Base-by-base conservation (phyloP, 163 green algal species). In the Prototheca cutis region DNA sequence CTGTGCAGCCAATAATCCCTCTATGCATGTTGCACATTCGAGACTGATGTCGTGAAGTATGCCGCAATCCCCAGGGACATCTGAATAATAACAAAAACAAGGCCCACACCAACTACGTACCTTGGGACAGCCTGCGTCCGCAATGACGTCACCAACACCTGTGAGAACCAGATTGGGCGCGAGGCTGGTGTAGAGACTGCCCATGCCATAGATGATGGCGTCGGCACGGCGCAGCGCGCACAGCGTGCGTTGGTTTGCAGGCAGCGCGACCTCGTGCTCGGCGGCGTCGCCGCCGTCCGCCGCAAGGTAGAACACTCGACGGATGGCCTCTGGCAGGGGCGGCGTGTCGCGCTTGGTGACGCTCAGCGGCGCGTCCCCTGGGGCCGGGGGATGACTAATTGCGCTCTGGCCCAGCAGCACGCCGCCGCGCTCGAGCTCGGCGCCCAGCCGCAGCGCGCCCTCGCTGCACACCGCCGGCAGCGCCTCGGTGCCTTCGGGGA, bases 141-240 rank as follows among this genome's bases (percentile, higher is more conserved):
- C 87, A 7, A 99, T 81, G 24, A 71, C 73, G 77, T 99, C 93
- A 3, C 90, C 92, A 36, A 97, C 85, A 15, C 89, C 89, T 23
- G 84, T 59, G 28, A 98, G 81, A 21, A 93, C 79, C n/a, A 99
- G 75, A 27, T 72, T 86, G 21, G 92, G 91, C 62, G 79, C 88
- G 66, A 99, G 91, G 71, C 73, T 90, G 31, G 93, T 99, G 80
- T 96, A 98, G 3, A 99, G 79, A 2, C 84, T 95, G 42, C 92
- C 92, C 79, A 97, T 95, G 70, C 84, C 90, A 63, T 93, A 97
- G 8, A 97, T 63, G 36, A 97, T 61, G 21, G 70, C 82, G 29
- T 95, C 82, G 1, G 79, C 76, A 2, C 36, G 24, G 33, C 56
- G 48, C 32, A 87, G 34, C 42, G 79, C 57, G 2, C 72, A 23